These are phyloP conservation scores for Tetrapisispora fleetii DNA, from an alignment of 805 yeast species.

Conservation along the genomic window DNA sequence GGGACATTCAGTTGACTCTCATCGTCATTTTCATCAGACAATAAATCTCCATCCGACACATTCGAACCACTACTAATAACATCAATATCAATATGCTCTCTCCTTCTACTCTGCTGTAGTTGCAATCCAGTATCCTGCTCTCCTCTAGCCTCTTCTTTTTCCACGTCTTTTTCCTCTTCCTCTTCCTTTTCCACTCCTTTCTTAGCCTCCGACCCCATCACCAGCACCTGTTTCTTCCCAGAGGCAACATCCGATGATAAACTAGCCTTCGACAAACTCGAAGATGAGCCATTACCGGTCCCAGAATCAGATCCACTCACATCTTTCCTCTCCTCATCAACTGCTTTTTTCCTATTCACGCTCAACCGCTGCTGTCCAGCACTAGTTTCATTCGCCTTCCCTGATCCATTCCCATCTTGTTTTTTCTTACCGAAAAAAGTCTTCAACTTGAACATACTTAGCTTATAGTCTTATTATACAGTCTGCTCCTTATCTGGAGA, in stretches of 20 bases:
- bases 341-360: not conserved
- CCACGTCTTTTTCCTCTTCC: too few relatives aligned
- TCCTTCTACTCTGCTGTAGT: not conserved
- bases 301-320: not conserved
- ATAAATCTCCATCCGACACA: not conserved
- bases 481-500: not conserved
- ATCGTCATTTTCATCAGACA: not conserved
- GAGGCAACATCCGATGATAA: not conserved
- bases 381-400: not conserved
- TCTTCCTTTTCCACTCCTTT: not conserved
- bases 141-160: not conserved
- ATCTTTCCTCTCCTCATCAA: not conserved
- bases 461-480: not conserved
- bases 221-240: not conserved
- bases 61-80: not conserved
- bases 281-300: not conserved
- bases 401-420: not conserved
- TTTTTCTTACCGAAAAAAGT: slow-evolving; percentile 1
- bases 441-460: slow-evolving; percentile 1
- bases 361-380: too few relatives aligned
- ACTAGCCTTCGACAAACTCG: not conserved
- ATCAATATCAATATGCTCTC: slow-evolving; percentile 1
- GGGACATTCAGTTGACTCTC: slow-evolving; percentile 2
- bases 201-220: not conserved
- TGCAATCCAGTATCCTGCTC: not conserved